Conservation (phyloP, 257 asterid genomes). For the Solanum medicagineum region DNA sequence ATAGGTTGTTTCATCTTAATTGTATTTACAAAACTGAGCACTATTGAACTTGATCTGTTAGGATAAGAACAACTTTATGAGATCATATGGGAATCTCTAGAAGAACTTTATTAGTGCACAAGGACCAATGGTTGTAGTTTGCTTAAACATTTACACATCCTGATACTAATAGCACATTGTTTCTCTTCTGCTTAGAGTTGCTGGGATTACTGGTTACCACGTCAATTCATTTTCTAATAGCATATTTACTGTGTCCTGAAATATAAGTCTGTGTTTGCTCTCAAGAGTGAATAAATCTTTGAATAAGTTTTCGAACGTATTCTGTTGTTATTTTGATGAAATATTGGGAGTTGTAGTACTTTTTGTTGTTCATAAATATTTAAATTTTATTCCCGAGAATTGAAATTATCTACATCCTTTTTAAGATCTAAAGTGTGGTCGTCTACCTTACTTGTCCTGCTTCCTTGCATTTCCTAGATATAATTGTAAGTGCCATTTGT, state of each 20-base stretch:
- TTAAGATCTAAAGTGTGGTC: neutral
- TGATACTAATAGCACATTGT: neutral
- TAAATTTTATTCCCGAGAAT: neutral
- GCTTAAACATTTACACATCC: neutral
- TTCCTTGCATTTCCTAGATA: neutral
- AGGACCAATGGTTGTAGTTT: neutral
- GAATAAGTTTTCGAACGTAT: neutral
- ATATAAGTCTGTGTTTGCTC: neutral
- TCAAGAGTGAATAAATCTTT: neutral
- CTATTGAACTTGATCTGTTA: neutral
- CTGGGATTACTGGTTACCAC: neutral
- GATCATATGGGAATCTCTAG: neutral
- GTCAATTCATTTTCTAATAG: neutral
- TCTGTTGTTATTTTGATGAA: neutral
- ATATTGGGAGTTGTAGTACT: neutral
- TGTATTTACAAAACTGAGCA: neutral
- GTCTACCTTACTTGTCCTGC: neutral
- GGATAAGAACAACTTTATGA: neutral
- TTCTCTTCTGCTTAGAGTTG: neutral
- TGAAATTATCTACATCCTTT: neutral
- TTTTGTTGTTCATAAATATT: neutral
- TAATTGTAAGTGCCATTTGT: neutral
- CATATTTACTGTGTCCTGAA: neutral
- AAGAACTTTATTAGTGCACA: neutral
- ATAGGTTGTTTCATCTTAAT: neutral